These are phyloP conservation scores for Metschnikowia cubensis DNA, from an alignment of 805 yeast species.

Conservation along the genomic window DNA sequence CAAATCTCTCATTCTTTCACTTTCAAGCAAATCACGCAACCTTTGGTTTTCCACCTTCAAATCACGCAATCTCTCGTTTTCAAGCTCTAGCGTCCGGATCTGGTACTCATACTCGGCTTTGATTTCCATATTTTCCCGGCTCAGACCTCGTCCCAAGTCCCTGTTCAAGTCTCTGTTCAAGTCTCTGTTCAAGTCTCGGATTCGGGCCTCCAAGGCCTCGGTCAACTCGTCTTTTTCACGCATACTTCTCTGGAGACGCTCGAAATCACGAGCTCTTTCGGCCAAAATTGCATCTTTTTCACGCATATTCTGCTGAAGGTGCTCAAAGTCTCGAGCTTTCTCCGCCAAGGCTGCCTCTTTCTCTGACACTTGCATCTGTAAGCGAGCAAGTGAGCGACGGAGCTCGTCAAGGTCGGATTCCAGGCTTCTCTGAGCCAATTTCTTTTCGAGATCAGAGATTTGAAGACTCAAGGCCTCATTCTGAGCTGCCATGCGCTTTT, in stretches of 20 bases:
- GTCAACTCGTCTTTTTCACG: constrained; percentile 36
- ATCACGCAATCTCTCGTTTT: constrained; percentile 24
- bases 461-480: constrained; percentile 35
- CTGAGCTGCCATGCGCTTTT: constrained; percentile 20
- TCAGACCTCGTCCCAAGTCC: constrained; percentile 21
- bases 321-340: constrained; percentile 17
- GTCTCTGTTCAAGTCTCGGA: constrained; percentile 25
- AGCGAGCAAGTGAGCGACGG: constrained; percentile 31
- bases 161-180: constrained; percentile 5
- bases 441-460: constrained; percentile 31
- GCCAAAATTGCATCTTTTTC: constrained; percentile 16
- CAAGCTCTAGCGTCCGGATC: constrained; percentile 23
- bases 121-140: constrained; percentile 4
- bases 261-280: constrained; percentile 18
- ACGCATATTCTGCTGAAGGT: constrained; percentile 11
- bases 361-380: constrained; percentile 27
- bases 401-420: constrained; percentile 14
- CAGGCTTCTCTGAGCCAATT: constrained; percentile 19
- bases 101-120: constrained; percentile 9
- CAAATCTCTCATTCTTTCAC: background rate
- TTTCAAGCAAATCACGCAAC: background rate
- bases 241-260: constrained; percentile 18
- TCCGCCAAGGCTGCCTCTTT: constrained; percentile 18
- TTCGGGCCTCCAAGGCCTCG: constrained; percentile 28
- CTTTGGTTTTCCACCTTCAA: constrained; percentile 34